Evolutionary conservation across 352 stramenopile genomes (phyloP).

Genomic region (Plasmopara viticola): DNA sequence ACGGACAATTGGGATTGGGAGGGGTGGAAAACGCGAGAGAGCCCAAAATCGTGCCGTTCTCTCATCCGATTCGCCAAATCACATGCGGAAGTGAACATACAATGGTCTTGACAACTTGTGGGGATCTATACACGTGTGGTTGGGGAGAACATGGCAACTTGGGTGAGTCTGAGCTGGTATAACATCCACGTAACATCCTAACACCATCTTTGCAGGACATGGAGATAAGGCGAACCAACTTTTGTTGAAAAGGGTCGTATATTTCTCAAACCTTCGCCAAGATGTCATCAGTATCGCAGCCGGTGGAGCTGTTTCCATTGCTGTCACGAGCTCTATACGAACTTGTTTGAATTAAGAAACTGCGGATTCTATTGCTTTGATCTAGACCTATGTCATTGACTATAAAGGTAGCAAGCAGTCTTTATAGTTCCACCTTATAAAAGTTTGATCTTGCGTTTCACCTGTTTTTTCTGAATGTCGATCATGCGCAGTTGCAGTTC

Average conservation of each 20-base stretch:
- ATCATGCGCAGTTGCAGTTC: slow-evolving; percentile 47
- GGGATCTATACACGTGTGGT: slow-evolving; percentile 68
- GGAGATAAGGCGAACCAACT: slow-evolving; percentile 37
- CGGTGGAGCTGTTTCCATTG: slow-evolving; percentile 65
- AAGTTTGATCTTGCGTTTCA: slow-evolving; percentile 42
- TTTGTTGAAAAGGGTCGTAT: slow-evolving; percentile 36
- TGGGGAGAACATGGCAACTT: slow-evolving; percentile 85
- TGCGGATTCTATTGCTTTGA: slow-evolving; percentile 1
- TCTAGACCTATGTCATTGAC: no score
- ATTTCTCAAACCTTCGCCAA: slow-evolving; percentile 31
- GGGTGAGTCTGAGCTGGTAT: slow-evolving; percentile 27
- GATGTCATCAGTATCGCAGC: slow-evolving; percentile 32
- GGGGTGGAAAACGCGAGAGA: slow-evolving; percentile 16
- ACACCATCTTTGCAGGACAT: slow-evolving; percentile 36
- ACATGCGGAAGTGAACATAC: slow-evolving; percentile 74
- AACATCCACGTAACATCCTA: neutral
- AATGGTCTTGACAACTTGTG: slow-evolving; percentile 42
- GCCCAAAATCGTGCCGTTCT: slow-evolving; percentile 27
- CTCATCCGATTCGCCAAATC: slow-evolving; percentile 28
- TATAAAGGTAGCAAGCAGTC: neutral
- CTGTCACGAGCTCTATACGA: slow-evolving; percentile 15
- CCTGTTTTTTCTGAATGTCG: slow-evolving; percentile 46
- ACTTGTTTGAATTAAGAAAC: no score
- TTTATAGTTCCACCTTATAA: slow-evolving; percentile 16
- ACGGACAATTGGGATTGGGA: slow-evolving; percentile 56